Percentiles rank a stretch among this genome's conserved stretches.
Evolutionary conservation across 805 yeast species (phyloP).

Genomic region (Candida awuae): DNA sequence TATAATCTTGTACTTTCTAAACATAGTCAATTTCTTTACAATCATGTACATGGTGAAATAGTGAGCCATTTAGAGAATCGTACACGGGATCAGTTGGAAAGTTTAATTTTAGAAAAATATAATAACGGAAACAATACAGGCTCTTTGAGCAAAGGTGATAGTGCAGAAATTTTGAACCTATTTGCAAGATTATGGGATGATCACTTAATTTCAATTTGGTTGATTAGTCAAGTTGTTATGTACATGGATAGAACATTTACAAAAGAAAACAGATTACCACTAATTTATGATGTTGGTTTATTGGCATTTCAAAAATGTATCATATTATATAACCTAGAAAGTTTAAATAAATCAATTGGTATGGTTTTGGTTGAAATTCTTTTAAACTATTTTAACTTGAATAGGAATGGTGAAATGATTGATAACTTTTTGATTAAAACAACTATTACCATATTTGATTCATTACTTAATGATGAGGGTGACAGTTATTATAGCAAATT

Average conservation of each 20-base stretch:
- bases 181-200: conserved; percentile 55
- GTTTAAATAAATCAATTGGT: conserved; percentile 41
- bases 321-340: conserved; percentile 34
- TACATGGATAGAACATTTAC: conserved; percentile 82
- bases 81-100: conserved; percentile 15
- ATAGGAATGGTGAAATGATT: conserved; percentile 46
- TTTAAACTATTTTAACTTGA: conserved; percentile 47
- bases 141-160: conserved; percentile 3
- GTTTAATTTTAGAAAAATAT: conserved; percentile 15
- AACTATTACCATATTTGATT: conserved; percentile 62
- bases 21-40: conserved; percentile 57
- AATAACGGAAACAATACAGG: neutral
- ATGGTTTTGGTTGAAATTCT: conserved; percentile 39
- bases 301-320: conserved; percentile 55
- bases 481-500: conserved; percentile 55
- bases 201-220: conserved; percentile 62
- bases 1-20: conserved; percentile 69
- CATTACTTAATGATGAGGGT: conserved; percentile 44
- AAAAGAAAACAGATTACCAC: conserved; percentile 51
- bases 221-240: conserved; percentile 78
- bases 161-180: conserved; percentile 24
- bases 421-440: conserved; percentile 54
- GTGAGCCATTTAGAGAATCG: conserved; percentile 36
- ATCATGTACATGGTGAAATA: conserved; percentile 45
- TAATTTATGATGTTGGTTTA: conserved; percentile 68